Evolutionary conservation across 306 rosid genomes (phyloP).

Genomic region (Aeschynomene evenia): DNA sequence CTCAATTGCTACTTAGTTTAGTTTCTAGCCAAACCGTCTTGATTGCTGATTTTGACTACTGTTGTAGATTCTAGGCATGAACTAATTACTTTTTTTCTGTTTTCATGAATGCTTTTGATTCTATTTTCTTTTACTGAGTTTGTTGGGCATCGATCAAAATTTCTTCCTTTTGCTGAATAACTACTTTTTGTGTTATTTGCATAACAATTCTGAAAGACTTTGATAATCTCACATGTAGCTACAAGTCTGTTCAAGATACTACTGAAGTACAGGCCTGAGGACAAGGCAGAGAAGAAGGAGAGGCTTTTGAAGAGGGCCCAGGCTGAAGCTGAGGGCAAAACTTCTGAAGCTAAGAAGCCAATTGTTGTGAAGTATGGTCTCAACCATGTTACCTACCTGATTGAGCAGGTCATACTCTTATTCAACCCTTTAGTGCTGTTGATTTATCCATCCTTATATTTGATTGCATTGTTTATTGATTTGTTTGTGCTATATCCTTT

Average conservation of each 20-base stretch:
- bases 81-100: neutral
- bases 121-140: neutral
- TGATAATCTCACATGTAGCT: conserved; percentile 36
- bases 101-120: neutral
- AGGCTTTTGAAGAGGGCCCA: conserved; percentile 70
- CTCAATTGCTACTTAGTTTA: no score
- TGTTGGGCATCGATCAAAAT: neutral
- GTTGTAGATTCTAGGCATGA: neutral
- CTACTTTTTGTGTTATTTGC: neutral
- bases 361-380: conserved; percentile 76
- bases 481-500: neutral
- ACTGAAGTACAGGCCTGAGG: conserved; percentile 76
- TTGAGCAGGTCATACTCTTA: conserved; percentile 54
- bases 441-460: neutral
- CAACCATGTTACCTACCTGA: conserved; percentile 77
- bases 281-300: conserved; percentile 72
- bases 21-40: no score
- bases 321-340: conserved; percentile 67
- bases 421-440: neutral
- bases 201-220: neutral
- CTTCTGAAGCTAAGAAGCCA: conserved; percentile 66
- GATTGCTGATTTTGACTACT: no score
- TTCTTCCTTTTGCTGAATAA: neutral
- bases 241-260: conserved; percentile 72
- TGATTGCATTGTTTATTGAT: neutral